Conservation (phyloP, 495 filamentous ascomycete species). For the Neurospora discreta region DNA sequence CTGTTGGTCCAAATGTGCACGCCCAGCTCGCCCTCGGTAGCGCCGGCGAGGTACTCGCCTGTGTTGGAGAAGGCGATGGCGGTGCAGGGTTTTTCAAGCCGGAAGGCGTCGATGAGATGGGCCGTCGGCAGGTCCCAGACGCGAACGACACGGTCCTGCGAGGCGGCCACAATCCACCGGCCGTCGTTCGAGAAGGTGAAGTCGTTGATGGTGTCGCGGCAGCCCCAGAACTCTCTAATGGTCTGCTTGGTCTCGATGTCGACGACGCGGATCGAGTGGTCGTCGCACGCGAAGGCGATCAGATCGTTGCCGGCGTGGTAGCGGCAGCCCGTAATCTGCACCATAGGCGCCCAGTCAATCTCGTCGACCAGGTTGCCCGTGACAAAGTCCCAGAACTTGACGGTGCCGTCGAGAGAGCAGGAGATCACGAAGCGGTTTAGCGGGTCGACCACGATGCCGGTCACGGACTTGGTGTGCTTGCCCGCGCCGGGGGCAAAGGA, state of each 20-base stretch:
- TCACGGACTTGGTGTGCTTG: constrained; percentile 71
- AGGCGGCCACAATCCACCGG: constrained; percentile 84
- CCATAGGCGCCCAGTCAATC: constrained; percentile 75
- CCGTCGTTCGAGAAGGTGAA: constrained; percentile 89
- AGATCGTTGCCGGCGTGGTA: constrained; percentile 76
- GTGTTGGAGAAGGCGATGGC: constrained; percentile 78
- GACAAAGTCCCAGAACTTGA: constrained; percentile 96
- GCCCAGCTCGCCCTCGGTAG: constrained; percentile 74
- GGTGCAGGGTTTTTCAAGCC: constrained; percentile 61
- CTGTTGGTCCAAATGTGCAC: constrained; percentile 92
- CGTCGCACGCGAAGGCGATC: constrained; percentile 81
- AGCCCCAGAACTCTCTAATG: constrained; percentile 88
- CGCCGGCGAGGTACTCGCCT: constrained; percentile 85
- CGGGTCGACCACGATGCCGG: constrained; percentile 72
- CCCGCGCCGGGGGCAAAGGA: constrained; percentile 38
- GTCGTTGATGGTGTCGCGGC: constrained; percentile 68
- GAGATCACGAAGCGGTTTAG: constrained; percentile 76
- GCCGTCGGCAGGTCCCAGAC: constrained; percentile 95
- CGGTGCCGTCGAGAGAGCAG: constrained; percentile 80
- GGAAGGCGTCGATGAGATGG: constrained; percentile 84
- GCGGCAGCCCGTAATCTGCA: constrained; percentile 62
- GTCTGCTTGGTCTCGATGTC: constrained; percentile 84
- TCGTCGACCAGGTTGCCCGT: constrained; percentile 68
- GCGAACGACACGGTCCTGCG: constrained; percentile 68
- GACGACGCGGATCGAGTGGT: constrained; percentile 75